Conservation (phyloP, 305 asterid genomes). For the Solanum hybrid region DNA sequence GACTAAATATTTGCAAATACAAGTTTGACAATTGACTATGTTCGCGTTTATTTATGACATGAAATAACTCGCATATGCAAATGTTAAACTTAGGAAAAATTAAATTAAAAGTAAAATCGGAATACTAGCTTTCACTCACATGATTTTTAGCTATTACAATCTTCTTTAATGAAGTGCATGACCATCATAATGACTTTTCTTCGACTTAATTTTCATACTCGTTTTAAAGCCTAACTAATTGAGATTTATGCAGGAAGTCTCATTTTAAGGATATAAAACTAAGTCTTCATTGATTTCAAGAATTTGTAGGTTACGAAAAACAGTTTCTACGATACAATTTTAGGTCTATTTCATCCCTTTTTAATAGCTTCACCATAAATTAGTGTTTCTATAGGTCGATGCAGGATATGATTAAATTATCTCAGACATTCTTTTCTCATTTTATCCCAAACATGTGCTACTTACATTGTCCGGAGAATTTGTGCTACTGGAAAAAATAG, state of each 20-base stretch:
- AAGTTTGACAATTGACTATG: not conserved
- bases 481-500: not conserved
- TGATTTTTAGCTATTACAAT: not conserved
- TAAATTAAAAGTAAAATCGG: not conserved
- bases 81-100: not conserved
- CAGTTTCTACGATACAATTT: not conserved
- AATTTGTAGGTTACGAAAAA: not conserved
- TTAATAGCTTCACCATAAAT: not conserved
- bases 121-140: not conserved
- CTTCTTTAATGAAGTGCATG: not conserved
- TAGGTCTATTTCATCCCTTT: not conserved
- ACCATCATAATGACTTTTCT: not conserved
- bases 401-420: not conserved
- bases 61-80: not conserved
- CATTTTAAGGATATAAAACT: not conserved
- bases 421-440: not conserved
- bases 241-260: not conserved
- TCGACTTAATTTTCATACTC: not conserved
- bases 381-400: not conserved
- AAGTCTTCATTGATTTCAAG: not conserved
- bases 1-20: not conserved
- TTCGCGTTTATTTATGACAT: not conserved
- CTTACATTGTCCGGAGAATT: fast-evolving
- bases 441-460: not conserved
- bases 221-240: not conserved